Percentiles rank a stretch among this genome's conserved stretches.
phyloP scores from a whole-genome alignment of 2,329 filamentous ascomycete genomes.

The Bretziella fagacearum region DNA sequence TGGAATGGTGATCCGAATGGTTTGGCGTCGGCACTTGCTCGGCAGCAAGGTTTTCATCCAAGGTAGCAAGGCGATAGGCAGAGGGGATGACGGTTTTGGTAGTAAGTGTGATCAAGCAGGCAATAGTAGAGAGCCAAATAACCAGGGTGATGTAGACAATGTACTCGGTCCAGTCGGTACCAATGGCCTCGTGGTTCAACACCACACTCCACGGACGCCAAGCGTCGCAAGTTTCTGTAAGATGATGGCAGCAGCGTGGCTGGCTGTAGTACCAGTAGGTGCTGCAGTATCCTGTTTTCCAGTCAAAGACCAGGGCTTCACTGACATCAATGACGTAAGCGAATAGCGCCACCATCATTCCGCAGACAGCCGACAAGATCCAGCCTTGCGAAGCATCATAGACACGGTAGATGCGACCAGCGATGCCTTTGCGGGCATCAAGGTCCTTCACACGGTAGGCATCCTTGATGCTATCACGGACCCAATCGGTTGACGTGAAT shows the following conservation, averaged over 20 bases:
- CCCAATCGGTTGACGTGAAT: conserved; percentile 95
- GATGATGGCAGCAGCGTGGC: conserved; percentile 39
- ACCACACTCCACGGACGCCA: conserved; percentile 41
- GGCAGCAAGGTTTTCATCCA: conserved; percentile 85
- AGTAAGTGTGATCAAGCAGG: conserved; percentile 65
- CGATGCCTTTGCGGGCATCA: conserved; percentile 64
- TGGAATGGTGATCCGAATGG: conserved; percentile 23
- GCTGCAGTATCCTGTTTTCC: conserved; percentile 75
- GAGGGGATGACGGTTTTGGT: conserved; percentile 94
- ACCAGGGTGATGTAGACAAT: conserved; percentile 57
- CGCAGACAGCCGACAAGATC: conserved; percentile 82
- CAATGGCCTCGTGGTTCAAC: conserved; percentile 28
- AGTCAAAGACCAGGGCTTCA: conserved; percentile 72
- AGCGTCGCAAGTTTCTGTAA: conserved; percentile 35
- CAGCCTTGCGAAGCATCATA: conserved; percentile 87
- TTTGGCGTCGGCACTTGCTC: conserved; percentile 29
- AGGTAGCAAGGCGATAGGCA: conserved; percentile 65
- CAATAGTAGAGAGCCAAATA: conserved; percentile 48
- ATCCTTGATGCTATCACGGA: conserved; percentile 92
- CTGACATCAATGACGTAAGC: conserved; percentile 83
- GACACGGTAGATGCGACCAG: conserved; percentile 57
- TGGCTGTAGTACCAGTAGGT: conserved; percentile 56
- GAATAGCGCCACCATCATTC: conserved; percentile 64
- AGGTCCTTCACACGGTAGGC: conserved; percentile 76
- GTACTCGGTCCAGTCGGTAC: conserved; percentile 54